These are phyloP conservation scores for Parsonsia alboflavescens DNA, from an alignment of 257 asterid species.

Conservation along the genomic window DNA sequence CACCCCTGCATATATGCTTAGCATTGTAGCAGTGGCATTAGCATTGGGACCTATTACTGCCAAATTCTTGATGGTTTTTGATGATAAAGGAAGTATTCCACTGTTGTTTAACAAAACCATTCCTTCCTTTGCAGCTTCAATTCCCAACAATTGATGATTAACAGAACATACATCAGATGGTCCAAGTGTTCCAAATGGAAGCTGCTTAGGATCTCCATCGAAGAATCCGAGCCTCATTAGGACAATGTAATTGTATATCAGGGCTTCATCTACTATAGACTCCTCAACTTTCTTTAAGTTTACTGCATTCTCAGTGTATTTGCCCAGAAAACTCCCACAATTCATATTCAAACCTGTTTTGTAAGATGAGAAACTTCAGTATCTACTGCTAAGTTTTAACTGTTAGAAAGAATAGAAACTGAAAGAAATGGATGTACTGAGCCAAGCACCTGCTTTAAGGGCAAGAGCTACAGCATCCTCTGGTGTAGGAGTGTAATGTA, in stretches of 20 bases:
- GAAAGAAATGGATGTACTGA: background rate
- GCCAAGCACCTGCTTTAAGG: slow-evolving; percentile 23
- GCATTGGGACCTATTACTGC: slow-evolving; percentile 31
- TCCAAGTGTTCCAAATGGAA: slow-evolving; percentile 26
- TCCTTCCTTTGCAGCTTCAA: slow-evolving; percentile 32
- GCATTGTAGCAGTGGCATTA: slow-evolving; percentile 22
- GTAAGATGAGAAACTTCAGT: background rate
- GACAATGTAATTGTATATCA: slow-evolving; percentile 22
- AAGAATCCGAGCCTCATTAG: slow-evolving; percentile 32
- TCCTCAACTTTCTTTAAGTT: slow-evolving; percentile 18
- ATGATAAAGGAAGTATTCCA: slow-evolving; percentile 21
- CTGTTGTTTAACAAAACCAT: slow-evolving; percentile 27
- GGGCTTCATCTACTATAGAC: slow-evolving; percentile 18
- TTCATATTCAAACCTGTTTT: slow-evolving; percentile 29
- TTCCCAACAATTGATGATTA: slow-evolving; percentile 21
- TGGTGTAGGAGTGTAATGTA: slow-evolving; percentile 24
- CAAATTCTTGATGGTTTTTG: background rate
- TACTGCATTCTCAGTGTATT: slow-evolving; percentile 27
- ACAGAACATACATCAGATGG: slow-evolving; percentile 24
- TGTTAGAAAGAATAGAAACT: background rate
- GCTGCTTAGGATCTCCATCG: slow-evolving; percentile 29
- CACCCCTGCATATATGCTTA: slow-evolving; percentile 28
- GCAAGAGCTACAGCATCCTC: slow-evolving; percentile 31
- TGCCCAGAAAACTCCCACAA: slow-evolving; percentile 23
- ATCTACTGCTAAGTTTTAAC: background rate